These are phyloP conservation scores for Paspalum vaginatum DNA, from an alignment of 176 grass and related monocot genomes.

Conservation along the genomic window DNA sequence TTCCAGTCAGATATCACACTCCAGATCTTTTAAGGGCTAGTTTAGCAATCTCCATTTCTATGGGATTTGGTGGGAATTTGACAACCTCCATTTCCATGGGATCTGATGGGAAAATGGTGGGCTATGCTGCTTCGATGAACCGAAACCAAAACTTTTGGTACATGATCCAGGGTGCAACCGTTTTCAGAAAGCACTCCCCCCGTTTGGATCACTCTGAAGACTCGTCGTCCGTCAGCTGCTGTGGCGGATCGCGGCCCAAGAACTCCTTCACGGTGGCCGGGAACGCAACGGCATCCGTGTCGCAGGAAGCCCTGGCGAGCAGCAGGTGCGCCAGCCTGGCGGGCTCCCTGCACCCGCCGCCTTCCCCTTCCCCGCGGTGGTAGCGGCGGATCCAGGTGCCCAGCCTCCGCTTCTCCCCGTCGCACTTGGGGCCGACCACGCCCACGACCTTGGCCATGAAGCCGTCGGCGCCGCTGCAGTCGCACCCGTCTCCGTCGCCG, in stretches of 20 bases:
- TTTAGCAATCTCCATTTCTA: too few relatives aligned
- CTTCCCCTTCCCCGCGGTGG: background rate
- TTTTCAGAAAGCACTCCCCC: background rate
- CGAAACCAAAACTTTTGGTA: too few relatives aligned
- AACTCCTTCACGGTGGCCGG: constrained; percentile 58
- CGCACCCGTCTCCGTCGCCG: constrained; percentile 34
- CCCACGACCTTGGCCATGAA: constrained; percentile 65
- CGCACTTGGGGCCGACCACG: constrained; percentile 58
- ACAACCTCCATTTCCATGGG: too few relatives aligned
- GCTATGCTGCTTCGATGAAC: too few relatives aligned
- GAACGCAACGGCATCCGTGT: constrained; percentile 26
- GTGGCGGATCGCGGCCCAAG: constrained; percentile 48
- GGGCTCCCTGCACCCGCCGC: constrained; percentile 52
- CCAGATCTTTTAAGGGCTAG: too few relatives aligned
- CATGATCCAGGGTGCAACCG: too few relatives aligned
- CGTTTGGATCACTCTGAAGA: too few relatives aligned
- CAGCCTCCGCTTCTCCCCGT: constrained; percentile 57
- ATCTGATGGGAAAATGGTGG: too few relatives aligned
- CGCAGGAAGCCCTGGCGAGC: constrained; percentile 50
- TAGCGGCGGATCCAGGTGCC: constrained; percentile 60
- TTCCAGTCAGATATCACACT: too few relatives aligned
- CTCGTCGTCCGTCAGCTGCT: background rate
- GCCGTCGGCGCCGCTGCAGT: constrained; percentile 55
- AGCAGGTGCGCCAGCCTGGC: constrained; percentile 69
- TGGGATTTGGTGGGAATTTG: too few relatives aligned